Base-by-base conservation (phyloP, 2,329 filamentous ascomycete species). In the Microdochium nivale region DNA sequence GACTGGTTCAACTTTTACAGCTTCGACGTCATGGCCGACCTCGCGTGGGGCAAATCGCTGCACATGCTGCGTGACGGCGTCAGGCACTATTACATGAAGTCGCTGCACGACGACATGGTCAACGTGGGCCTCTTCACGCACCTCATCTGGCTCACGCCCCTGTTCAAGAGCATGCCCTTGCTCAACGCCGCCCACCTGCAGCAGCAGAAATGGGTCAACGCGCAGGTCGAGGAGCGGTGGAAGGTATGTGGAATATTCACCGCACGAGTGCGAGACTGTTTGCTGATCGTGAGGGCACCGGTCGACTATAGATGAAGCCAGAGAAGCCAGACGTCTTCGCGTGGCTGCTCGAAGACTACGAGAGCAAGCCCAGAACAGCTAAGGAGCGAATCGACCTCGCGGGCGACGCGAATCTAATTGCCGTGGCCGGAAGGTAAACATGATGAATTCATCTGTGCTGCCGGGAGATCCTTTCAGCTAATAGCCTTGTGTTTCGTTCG, bases 11-110 rank as follows among this genome's bases (percentile, higher is more conserved):
- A 62, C 49, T 63, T 61, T 48, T 65, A 60, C 50, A 59, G 59
- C 25, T 66, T 64, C 43, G 64, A 66, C 49, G 60, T 61, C 33
- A 66, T 66, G 64, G 63, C 63, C 35, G 63, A 68, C 47, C 56
- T 67, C 27, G 64, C 62, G 9, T 67, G 64, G 35, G 64, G 61
- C 25, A 57, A 65, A 25, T 57, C 59, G 35, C 66, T 68, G 49
- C 49, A 56, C 19, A 64, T 66, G 59, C 61, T 68, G 50, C 56
- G 46, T 10, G 50, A 53, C 33, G 52, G 54, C 47, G 49, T 53
- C 16, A 53, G 53, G 50, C 53, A 60, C 43, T 55, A 55, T 46
- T 50, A 57, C 24, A 54, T 54, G 47, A 47, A 44, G 47, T 37
- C 53, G 3, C 25, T 58, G 49, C 56, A 57, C 48, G 47, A 49